Evolutionary conservation across 352 stramenopile genomes (phyloP).

Genomic region (Globisporangium irregulare): DNA sequence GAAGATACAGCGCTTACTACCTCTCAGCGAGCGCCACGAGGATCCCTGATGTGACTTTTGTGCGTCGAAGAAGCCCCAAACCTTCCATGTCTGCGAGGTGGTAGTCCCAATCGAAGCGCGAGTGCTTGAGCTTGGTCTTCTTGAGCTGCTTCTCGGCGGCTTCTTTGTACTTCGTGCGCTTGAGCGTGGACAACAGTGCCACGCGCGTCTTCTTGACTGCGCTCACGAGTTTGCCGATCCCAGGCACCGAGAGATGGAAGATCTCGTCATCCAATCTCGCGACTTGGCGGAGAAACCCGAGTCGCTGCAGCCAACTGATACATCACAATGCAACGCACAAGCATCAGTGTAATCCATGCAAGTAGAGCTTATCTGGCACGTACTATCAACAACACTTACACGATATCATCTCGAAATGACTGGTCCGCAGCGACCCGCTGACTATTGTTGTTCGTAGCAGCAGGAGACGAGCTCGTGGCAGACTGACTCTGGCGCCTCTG

Average conservation of each 20-base stretch:
- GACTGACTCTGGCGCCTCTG: not conserved
- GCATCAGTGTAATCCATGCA: not conserved
- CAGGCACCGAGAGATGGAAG: constrained; percentile 53
- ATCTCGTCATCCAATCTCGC: constrained; percentile 42
- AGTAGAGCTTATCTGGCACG: not conserved
- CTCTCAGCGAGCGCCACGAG: constrained; percentile 34
- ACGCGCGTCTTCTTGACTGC: constrained; percentile 55
- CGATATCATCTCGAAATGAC: constrained; percentile 26
- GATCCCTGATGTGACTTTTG: constrained; percentile 52
- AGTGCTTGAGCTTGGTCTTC: constrained; percentile 57
- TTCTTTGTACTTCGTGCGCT: constrained; percentile 64
- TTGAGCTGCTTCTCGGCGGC: constrained; percentile 57
- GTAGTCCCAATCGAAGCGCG: constrained; percentile 49
- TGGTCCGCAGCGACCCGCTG: constrained; percentile 4
- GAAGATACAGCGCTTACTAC: not conserved
- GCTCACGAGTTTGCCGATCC: constrained; percentile 52
- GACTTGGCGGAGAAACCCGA: constrained; percentile 54
- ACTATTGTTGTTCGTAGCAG: not conserved
- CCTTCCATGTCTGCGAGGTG: constrained; percentile 69
- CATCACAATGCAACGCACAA: not conserved
- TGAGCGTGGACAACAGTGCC: constrained; percentile 36
- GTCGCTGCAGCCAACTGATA: constrained; percentile 35
- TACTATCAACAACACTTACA: constrained; percentile 20
- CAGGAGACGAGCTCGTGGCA: not conserved
- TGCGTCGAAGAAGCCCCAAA: constrained; percentile 41